Conservation (phyloP, 2,329 filamentous ascomycete species). For the Pseudocercospora cruenta region DNA sequence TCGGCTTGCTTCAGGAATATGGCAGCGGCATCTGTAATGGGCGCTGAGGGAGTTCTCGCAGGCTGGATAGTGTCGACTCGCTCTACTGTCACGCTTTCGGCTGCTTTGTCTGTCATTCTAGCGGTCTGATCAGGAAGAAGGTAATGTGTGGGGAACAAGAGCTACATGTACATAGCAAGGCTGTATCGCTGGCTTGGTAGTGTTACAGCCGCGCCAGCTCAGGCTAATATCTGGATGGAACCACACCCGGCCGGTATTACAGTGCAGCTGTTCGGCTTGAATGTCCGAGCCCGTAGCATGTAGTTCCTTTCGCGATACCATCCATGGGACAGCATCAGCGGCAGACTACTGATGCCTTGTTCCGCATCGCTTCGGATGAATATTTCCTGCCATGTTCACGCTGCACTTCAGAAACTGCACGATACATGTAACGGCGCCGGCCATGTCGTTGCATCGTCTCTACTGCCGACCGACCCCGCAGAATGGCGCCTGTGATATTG, state of each 20-base stretch:
- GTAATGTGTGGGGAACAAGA: background rate
- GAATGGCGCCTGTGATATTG: background rate
- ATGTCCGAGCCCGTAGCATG: background rate
- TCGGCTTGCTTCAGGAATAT: constrained; percentile 8
- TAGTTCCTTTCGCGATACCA: background rate
- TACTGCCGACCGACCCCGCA: background rate
- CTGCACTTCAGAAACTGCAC: too few relatives aligned
- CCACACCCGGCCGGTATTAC: background rate
- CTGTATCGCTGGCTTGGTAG: background rate
- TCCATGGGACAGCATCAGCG: too few relatives aligned
- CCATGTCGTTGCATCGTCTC: background rate
- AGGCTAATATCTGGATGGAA: background rate
- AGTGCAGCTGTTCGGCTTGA: background rate
- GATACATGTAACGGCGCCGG: too few relatives aligned
- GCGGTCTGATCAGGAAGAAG: background rate
- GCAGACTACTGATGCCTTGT: too few relatives aligned
- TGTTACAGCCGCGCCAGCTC: background rate
- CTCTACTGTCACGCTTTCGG: background rate
- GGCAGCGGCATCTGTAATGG: constrained; percentile 5
- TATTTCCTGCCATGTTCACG: background rate
- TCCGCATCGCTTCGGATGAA: background rate
- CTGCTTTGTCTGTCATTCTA: background rate
- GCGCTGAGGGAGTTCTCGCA: background rate
- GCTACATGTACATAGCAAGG: background rate
- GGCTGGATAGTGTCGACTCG: background rate